Evolutionary conservation across 805 yeast genomes (phyloP).

Genomic region (Hanseniaspora nectarophila): DNA sequence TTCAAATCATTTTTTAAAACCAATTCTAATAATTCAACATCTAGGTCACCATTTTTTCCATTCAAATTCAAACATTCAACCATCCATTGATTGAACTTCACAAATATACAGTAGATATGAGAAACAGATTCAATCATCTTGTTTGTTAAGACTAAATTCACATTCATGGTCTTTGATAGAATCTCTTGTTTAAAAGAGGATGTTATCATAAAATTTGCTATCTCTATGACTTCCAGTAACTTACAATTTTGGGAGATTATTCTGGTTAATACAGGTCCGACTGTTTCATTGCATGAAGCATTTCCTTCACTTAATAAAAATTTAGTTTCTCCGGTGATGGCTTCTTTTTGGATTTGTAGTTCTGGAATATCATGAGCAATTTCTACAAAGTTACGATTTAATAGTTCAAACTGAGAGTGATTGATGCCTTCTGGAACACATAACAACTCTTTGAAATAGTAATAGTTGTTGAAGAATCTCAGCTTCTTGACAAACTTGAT

Average conservation of each 20-base stretch:
- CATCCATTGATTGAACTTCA: constrained; percentile 30
- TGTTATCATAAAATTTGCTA: constrained; percentile 26
- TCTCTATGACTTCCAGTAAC: constrained; percentile 24
- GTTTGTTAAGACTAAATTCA: constrained; percentile 21
- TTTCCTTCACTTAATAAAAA: constrained; percentile 17
- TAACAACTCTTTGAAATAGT: constrained; percentile 7
- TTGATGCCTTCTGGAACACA: constrained; percentile 14
- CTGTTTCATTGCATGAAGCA: not conserved
- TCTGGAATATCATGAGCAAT: constrained; percentile 1
- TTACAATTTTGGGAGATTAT: constrained; percentile 19
- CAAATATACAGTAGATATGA: constrained; percentile 26
- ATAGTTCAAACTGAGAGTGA: constrained; percentile 13
- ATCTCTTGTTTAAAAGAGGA: constrained; percentile 28
- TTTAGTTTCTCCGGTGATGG: constrained; percentile 14
- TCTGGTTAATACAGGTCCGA: constrained; percentile 3
- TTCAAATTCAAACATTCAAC: constrained; percentile 22
- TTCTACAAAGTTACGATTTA: not conserved
- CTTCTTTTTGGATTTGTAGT: constrained; percentile 10
- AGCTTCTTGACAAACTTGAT: constrained; percentile 29
- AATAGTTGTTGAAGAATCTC: constrained; percentile 26
- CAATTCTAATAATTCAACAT: constrained; percentile 25
- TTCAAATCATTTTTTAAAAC: constrained; percentile 27
- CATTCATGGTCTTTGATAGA: constrained; percentile 27
- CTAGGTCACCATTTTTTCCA: constrained; percentile 3
- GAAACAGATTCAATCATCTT: constrained; percentile 22